Percentiles rank a stretch among this genome's conserved stretches.
These are phyloP conservation scores for Clathrospora elynae DNA, from an alignment of 2,329 filamentous ascomycete species.

Conservation along the genomic window DNA sequence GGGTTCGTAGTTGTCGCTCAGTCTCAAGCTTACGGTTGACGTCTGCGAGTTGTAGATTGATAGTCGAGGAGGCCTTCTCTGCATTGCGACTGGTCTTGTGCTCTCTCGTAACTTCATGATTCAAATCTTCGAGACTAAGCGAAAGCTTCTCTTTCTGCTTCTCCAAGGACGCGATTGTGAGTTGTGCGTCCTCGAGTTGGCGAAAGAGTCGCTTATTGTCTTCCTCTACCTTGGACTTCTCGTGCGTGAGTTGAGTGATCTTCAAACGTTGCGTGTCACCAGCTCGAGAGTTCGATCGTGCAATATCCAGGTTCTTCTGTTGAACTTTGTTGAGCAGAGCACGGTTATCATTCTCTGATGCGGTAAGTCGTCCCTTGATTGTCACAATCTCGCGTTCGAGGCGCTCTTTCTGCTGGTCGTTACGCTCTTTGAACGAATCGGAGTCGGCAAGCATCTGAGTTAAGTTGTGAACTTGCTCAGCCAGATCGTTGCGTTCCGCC, in stretches of 20 bases:
- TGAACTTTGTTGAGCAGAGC: constrained; percentile 96
- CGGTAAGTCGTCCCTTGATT: constrained; percentile 83
- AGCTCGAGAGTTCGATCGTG: constrained; percentile 82
- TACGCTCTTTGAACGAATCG: constrained; percentile 84
- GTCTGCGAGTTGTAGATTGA: constrained; percentile 83
- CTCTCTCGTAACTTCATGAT: constrained; percentile 87
- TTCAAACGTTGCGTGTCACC: constrained; percentile 82
- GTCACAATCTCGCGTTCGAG: constrained; percentile 90
- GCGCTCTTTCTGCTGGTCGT: constrained; percentile 92
- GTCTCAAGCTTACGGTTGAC: constrained; percentile 88
- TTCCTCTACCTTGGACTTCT: constrained; percentile 83
- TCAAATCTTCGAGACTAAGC: constrained; percentile 86
- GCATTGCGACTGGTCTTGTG: constrained; percentile 88
- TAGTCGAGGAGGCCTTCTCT: constrained; percentile 82
- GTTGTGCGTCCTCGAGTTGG: constrained; percentile 83
- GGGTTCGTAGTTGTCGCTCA: constrained; percentile 80
- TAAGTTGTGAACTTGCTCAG: constrained; percentile 79
- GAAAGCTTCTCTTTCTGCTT: constrained; percentile 95
- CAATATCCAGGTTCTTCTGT: constrained; percentile 95
- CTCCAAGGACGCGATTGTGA: constrained; percentile 81
- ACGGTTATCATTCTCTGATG: constrained; percentile 95
- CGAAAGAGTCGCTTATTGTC: constrained; percentile 79
- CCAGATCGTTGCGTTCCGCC: constrained; percentile 75
- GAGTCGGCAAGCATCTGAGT: constrained; percentile 88
- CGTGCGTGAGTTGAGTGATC: constrained; percentile 74